Evolutionary conservation across 2,329 filamentous ascomycete species (phyloP).

Genomic region (Cladosporium sp.): DNA sequence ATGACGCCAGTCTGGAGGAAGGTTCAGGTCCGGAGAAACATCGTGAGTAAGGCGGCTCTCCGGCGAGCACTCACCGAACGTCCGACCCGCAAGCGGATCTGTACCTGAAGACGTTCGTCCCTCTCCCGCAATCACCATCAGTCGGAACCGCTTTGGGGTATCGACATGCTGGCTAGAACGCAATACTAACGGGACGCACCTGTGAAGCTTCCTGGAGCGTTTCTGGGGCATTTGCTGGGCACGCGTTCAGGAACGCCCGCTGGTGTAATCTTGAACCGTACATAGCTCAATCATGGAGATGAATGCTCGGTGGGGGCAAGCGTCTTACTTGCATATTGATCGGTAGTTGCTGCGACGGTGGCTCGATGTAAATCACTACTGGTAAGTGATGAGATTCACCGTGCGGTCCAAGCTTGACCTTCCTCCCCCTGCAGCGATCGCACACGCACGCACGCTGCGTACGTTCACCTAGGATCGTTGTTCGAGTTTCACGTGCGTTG

Average conservation of each 20-base stretch:
- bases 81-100: background rate
- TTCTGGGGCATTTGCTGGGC: background rate
- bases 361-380: background rate
- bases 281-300: background rate
- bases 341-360: background rate
- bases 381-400: background rate
- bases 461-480: background rate
- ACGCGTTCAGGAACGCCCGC: background rate
- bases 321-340: background rate
- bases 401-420: background rate
- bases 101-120: background rate
- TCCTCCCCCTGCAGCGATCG: background rate
- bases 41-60: background rate
- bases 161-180: background rate
- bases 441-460: background rate
- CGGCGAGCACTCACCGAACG: background rate
- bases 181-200: background rate
- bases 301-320: background rate
- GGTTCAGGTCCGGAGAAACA: constrained; percentile 1
- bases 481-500: background rate
- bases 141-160: background rate
- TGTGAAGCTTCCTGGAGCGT: background rate
- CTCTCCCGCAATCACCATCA: background rate
- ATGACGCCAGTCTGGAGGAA: background rate
- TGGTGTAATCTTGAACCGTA: background rate